Evolutionary conservation across 208 protist species (phyloP), one percentile per base, ranked within the genome.

Genomic region (Leishmania amazonensis): DNA sequence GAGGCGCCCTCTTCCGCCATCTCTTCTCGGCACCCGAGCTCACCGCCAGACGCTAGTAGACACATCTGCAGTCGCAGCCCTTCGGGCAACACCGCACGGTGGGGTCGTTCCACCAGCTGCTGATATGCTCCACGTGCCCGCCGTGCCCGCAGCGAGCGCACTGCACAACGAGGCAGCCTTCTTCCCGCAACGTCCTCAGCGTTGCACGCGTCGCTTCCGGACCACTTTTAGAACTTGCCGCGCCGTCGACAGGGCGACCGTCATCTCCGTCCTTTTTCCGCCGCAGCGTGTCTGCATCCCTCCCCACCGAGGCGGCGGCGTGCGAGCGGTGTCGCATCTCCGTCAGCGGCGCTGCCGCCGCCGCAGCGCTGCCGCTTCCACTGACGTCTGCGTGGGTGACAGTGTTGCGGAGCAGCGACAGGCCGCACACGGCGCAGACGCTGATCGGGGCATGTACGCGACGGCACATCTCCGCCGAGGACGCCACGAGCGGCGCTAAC

Each of bases 71-170:
- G 54, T 87, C 88, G 76, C 93, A 96, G 9, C 93, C 93, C 74
- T 89, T 92, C 0, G 93, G 93, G 76, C 93, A 96, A 75, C 86
- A 89, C 49, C 71, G 75, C 72, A 95, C 90, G 31, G 70, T 90
- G 24, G 84, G 75, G 60, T 92, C 84, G n/a, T 83, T 76, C 91
- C 93, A 96, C 93, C 93, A 95, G 60, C 77, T 89, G 73, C 84
- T 81, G 53, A 96, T 90, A 76, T 96, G 93, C 60, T 89, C 87
- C 42, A 93, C 88, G 51, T 96, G 93, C 1, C 93, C 93, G 42
- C 93, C 93, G 77, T 96, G 93, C 2, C 93, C 93, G 79, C 93
- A 96, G 47, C 83, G 86, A 21, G 85, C 79, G 75, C 93, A 96
- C 76, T 94, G 91, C 19, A 96, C 80, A 24, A 92, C 81, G 13